These are phyloP conservation scores for Rhizoclosmatium sp. DNA, from an alignment of 192 early-diverging fungal species.

Conservation along the genomic window DNA sequence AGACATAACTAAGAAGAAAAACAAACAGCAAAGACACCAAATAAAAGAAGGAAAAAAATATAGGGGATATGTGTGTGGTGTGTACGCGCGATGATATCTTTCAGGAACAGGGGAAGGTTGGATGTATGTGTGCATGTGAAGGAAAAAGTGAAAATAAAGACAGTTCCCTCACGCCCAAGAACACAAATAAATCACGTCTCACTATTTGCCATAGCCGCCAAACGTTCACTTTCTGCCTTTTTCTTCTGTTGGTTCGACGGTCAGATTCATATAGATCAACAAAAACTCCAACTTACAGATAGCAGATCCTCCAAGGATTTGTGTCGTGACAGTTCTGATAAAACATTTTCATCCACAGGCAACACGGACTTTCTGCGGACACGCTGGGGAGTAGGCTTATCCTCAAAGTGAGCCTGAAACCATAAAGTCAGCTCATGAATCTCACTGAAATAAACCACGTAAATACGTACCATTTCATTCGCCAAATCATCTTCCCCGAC, in stretches of 20 bases:
- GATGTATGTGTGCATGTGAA: no score
- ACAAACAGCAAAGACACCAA: neutral
- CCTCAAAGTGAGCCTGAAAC: conserved; percentile 60
- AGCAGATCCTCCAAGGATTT: conserved; percentile 65
- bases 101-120: no score
- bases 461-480: conserved; percentile 47
- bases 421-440: neutral
- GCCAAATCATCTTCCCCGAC: conserved; percentile 36
- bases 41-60: no score
- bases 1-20: neutral
- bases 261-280: neutral
- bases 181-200: neutral
- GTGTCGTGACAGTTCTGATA: conserved; percentile 66
- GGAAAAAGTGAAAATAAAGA: no score
- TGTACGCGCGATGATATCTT: no score
- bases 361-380: conserved; percentile 73
- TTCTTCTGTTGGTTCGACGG: neutral
- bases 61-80: no score
- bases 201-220: conserved; percentile 7
- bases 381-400: conserved; percentile 56
- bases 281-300: conserved; percentile 7
- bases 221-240: conserved; percentile 3
- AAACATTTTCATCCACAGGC: conserved; percentile 69
- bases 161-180: no score
- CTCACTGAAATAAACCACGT: neutral